Evolutionary conservation across 2,329 filamentous ascomycete genomes (phyloP), one percentile per base, ranked within the genome.

Genomic region (Ophiostoma himal-ulmi): DNA sequence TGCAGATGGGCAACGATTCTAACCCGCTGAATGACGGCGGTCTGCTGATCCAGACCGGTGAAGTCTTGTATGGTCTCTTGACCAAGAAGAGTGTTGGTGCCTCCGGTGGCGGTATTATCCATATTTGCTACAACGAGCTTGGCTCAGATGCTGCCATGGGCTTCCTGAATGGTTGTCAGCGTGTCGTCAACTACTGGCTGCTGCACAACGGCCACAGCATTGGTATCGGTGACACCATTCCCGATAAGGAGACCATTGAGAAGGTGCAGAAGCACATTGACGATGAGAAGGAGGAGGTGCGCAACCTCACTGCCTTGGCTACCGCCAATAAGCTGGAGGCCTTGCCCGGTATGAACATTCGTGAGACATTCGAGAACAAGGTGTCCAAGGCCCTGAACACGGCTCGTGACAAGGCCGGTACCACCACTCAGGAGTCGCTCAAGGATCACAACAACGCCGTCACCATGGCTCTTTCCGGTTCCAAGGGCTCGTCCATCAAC

Each of bases 401-500:
- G 74, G 94, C 94, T 78, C 94, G 94, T 91, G 95, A 99, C 78
- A 91, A 94, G 79, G 95, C 95, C 77, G 95, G 95, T 89, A 94
- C 91, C 30, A 91, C 89, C 68, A 96, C 95, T 0, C 92, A 96
- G 80, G 90, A 93, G 81, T 93, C 91, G 84, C 82, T 99, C 79
- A 97, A 97, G 82, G 93, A 97, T 80, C 84, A 91, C 76, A 99
- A 99, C 85, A 97, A 98, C 77, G 94, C 94, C 68, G 93, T 96
- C 70, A 92, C 93, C 77, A 99, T 98, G 92, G 93, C 96, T 72
- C 89, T 90, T 69, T 97, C 95, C 71, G 95, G 95, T 77, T 99
- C 96, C 75, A 99, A 99, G 84, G 95, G 95, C 79, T 98, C 95
- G 2, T 94, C 93, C 14, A 98, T 99, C 84, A 99, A 99, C 80